Percentiles rank a stretch among this genome's conserved stretches.
These are phyloP conservation scores for Solanum chmielewskii DNA, from an alignment of 257 asterid species.

Conservation along the genomic window DNA sequence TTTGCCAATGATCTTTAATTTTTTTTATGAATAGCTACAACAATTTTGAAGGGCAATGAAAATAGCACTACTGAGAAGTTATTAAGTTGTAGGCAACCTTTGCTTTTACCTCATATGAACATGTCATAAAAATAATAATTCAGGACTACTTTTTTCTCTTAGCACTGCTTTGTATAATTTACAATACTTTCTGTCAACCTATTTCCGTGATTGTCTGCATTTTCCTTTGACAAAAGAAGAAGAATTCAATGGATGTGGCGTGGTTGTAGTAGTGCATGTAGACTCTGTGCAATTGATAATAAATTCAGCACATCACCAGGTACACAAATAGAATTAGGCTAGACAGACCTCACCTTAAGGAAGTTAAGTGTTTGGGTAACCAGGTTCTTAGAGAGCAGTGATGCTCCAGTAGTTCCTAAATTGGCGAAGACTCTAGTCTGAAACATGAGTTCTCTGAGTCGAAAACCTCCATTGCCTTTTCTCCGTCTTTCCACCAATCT, in stretches of 20 bases:
- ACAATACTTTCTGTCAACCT: background rate
- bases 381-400: background rate
- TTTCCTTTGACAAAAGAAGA: background rate
- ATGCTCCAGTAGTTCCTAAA: background rate
- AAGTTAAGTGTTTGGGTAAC: background rate
- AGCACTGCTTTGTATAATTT: background rate
- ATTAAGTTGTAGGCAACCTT: background rate
- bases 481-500: background rate
- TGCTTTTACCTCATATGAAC: background rate
- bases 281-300: background rate
- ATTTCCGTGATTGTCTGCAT: background rate
- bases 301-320: background rate
- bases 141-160: background rate
- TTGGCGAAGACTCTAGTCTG: background rate
- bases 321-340: background rate
- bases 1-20: background rate
- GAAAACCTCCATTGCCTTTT: background rate
- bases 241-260: background rate
- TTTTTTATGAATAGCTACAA: background rate
- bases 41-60: background rate
- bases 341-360: background rate
- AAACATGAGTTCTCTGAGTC: background rate
- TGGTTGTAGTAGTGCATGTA: background rate
- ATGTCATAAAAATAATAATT: background rate
- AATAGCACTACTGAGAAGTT: background rate